These are phyloP conservation scores for Hymenochaete sp. DNA, from an alignment of 1,284 basidiomycete species.

Conservation along the genomic window DNA sequence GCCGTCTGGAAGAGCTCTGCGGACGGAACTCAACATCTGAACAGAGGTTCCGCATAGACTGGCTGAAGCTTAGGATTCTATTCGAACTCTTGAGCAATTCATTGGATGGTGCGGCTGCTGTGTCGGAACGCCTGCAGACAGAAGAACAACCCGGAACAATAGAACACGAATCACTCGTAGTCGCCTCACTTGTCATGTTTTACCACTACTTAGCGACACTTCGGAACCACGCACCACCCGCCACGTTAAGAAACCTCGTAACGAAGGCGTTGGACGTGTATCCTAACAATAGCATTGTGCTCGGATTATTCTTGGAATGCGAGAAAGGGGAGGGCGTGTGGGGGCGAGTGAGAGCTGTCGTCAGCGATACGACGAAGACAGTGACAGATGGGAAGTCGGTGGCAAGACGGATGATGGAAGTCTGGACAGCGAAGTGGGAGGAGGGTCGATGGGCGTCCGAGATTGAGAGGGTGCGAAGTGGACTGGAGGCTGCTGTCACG, in stretches of 20 bases:
- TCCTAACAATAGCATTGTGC: slow-evolving; percentile 63
- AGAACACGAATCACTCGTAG: slow-evolving; percentile 50
- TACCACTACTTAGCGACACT: slow-evolving; percentile 53
- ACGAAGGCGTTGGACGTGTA: slow-evolving; percentile 49
- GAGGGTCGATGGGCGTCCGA: slow-evolving; percentile 59
- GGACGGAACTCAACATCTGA: slow-evolving; percentile 19
- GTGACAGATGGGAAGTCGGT: slow-evolving; percentile 42
- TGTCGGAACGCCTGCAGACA: slow-evolving; percentile 40
- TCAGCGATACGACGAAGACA: slow-evolving; percentile 36
- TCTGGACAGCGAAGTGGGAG: slow-evolving; percentile 76
- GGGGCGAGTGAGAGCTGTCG: slow-evolving; percentile 51
- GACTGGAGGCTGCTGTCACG: slow-evolving; percentile 52
- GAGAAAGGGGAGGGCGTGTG: slow-evolving; percentile 70
- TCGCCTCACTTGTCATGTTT: slow-evolving; percentile 50
- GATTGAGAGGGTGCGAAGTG: slow-evolving; percentile 58
- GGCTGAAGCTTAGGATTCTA: slow-evolving; percentile 48
- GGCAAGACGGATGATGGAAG: slow-evolving; percentile 50
- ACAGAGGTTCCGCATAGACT: slow-evolving; percentile 47
- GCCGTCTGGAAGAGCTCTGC: slow-evolving; percentile 37
- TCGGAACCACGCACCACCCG: slow-evolving; percentile 50
- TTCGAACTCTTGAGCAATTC: slow-evolving; percentile 51
- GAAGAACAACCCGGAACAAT: slow-evolving; percentile 24
- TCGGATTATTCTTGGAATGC: slow-evolving; percentile 71
- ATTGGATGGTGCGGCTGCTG: slow-evolving; percentile 32
- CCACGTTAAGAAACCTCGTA: slow-evolving; percentile 49